These are phyloP conservation scores for Diaporthe sp. DNA, from an alignment of 2,329 filamentous ascomycete species.

Conservation along the genomic window DNA sequence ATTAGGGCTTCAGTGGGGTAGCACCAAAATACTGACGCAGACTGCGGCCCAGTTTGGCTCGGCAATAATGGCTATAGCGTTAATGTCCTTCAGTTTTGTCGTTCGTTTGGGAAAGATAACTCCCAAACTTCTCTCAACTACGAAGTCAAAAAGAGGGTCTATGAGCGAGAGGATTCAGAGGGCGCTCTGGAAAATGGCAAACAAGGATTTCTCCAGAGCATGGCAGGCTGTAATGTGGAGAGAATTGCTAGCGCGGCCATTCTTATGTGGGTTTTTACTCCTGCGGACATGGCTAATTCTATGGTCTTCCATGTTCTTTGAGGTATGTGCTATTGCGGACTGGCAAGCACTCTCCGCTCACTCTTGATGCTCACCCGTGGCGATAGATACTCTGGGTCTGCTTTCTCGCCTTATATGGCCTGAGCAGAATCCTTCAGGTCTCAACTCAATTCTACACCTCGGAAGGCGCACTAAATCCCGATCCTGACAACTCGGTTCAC, in stretches of 20 bases:
- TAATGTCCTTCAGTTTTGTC: not conserved
- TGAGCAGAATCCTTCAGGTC: not conserved
- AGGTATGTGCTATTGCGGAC: not conserved
- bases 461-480: not conserved
- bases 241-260: not conserved
- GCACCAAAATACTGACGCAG: not conserved
- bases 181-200: not conserved
- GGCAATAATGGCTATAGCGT: not conserved
- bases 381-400: not conserved
- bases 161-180: not conserved
- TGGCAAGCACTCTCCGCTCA: not conserved
- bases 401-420: not conserved
- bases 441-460: not conserved
- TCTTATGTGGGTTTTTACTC: not conserved
- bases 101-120: not conserved
- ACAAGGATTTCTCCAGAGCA: not conserved
- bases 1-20: not conserved
- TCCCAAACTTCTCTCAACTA: not conserved
- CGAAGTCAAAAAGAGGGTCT: not conserved
- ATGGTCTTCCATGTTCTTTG: slow-evolving; percentile 3
- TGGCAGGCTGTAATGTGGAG: not conserved
- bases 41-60: slow-evolving; percentile 10
- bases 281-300: not conserved
- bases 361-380: not conserved
- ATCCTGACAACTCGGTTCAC: not conserved